Evolutionary conservation across 305 asterid genomes (phyloP).

Genomic region (Stenogyne calaminthoides): DNA sequence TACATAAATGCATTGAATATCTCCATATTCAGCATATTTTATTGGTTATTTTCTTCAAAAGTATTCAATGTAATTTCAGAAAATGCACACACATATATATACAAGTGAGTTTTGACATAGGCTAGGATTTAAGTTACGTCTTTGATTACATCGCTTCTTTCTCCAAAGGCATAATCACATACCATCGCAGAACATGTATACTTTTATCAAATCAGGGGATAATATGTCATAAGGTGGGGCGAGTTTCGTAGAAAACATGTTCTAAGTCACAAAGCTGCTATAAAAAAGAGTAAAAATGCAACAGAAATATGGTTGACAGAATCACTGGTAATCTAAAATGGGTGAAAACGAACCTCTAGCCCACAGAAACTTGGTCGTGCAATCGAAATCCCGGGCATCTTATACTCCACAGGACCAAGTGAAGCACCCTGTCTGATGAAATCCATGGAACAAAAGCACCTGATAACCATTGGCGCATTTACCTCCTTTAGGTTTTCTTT

Average conservation of each 20-base stretch:
- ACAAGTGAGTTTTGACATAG: background rate
- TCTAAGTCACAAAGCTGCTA: slow-evolving; percentile 19
- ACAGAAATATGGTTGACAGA: background rate
- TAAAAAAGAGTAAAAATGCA: slow-evolving; percentile 14
- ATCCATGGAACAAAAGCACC: slow-evolving; percentile 43
- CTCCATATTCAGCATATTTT: background rate
- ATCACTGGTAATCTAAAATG: background rate
- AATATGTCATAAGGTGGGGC: background rate
- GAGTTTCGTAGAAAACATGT: background rate
- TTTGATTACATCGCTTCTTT: background rate
- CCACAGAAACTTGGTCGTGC: slow-evolving; percentile 39
- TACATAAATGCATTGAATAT: too few relatives aligned
- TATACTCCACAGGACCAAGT: slow-evolving; percentile 31
- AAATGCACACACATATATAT: background rate
- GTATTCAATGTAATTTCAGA: background rate
- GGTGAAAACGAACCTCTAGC: slow-evolving; percentile 36
- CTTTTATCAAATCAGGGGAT: background rate
- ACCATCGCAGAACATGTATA: background rate
- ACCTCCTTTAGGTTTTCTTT: background rate
- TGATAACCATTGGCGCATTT: slow-evolving; percentile 49
- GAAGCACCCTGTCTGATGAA: slow-evolving; percentile 39
- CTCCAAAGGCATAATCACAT: background rate
- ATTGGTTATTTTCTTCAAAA: background rate
- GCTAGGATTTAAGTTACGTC: background rate
- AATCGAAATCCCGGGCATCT: slow-evolving; percentile 30